Base-by-base conservation (phyloP, 139 green algal genomes). In the Tetraselmis striata region DNA sequence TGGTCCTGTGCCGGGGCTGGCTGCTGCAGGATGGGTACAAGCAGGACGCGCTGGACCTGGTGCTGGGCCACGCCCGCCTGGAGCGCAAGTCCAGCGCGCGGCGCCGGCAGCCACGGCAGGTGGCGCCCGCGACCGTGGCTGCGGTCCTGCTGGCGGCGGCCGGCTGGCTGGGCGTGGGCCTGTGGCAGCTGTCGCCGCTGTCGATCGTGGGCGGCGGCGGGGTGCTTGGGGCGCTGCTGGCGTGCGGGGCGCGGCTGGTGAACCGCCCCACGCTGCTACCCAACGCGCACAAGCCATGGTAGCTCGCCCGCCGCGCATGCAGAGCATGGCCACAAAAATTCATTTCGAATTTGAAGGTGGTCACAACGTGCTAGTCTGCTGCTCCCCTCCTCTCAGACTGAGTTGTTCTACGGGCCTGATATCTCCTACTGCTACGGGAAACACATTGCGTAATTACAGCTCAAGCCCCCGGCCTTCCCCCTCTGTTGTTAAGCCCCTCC, bases 21-120 rank as follows among this genome's bases (percentile, higher is more conserved):
- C n/a, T n/a, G n/a, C n/a, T n/a, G n/a, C 80, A 81, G 81, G 94
- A 97, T 77, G 94, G 94, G 11, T 59, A 77, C 59, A 98, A 96
- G 91, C 94, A 97, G 88, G 94, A 97, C 82, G 92, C 94, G 0
- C 28, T 96, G 26, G 94, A 97, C 86, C 84, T 96, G 22, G 30
- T 96, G 2, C 92, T 88, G 1, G 94, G 94, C 81, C 45, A 67
- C 45, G 45, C 45, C 45, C 11, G 18, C 11, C 11, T 67, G 45
- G 11, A 67, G 45, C 45, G 18, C 11, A 67, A 67, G 18, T 5
- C 11, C 11, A 67, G 45, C 45, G 45, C 18, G 45, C 5, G 45
- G 45, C 11, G 11, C 11, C 11, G 11, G 18, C n/a, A n/a, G n/a
- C n/a, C n/a, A n/a, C 5, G 45, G 45, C 45, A 67, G 45, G 11